Conservation (phyloP, 2,329 filamentous ascomycete species). For the Thielaviopsis musarum region DNA sequence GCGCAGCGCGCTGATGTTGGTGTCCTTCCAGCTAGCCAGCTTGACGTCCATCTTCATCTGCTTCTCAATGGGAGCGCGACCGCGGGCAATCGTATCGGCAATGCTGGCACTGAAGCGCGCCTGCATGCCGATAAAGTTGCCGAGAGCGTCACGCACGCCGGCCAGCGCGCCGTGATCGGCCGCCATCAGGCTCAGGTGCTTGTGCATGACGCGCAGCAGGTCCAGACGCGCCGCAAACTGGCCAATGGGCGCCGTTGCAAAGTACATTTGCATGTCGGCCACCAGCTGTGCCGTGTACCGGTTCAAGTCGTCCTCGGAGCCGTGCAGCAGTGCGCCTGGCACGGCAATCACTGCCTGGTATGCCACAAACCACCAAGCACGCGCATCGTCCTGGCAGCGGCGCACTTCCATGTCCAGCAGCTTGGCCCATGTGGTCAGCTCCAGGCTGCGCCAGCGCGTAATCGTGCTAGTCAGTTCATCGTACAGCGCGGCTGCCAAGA, state of each 20-base stretch:
- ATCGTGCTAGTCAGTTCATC: constrained; percentile 66
- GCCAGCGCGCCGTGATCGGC: constrained; percentile 39
- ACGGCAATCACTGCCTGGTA: constrained; percentile 77
- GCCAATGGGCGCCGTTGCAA: constrained; percentile 61
- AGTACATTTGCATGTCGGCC: constrained; percentile 63
- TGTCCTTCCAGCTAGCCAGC: constrained; percentile 94
- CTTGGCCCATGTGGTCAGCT: constrained; percentile 81
- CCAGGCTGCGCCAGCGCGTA: constrained; percentile 77
- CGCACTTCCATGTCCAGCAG: constrained; percentile 70
- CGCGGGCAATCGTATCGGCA: constrained; percentile 45
- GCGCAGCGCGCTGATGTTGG: constrained; percentile 74
- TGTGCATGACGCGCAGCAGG: constrained; percentile 47
- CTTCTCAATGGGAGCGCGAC: constrained; percentile 66
- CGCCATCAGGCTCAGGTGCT: constrained; percentile 44
- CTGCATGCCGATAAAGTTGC: constrained; percentile 65
- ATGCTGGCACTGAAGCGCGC: constrained; percentile 51
- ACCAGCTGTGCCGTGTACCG: constrained; percentile 51
- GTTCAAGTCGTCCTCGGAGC: constrained; percentile 37
- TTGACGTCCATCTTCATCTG: constrained; percentile 86
- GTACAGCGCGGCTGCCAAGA: constrained; percentile 52
- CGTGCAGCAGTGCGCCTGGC: constrained; percentile 47
- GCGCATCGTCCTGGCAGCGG: constrained; percentile 61
- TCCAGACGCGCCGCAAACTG: constrained; percentile 60
- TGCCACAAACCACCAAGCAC: constrained; percentile 90
- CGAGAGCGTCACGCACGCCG: constrained; percentile 45